phyloP scores from a whole-genome alignment of 345 rosid species.

The Melaleuca alternifolia region DNA sequence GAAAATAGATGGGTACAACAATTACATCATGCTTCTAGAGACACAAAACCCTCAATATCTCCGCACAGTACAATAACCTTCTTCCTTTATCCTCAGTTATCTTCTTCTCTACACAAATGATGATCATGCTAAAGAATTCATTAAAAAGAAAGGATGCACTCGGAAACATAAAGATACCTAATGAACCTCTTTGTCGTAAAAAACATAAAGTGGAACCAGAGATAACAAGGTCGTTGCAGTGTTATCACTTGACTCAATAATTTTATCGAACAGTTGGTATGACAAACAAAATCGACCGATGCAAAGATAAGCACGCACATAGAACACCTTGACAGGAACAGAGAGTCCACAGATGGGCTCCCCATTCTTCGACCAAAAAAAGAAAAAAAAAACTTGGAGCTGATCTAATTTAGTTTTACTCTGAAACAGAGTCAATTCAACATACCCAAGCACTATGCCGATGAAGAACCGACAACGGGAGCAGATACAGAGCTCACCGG shows the following conservation, averaged over 20 bases:
- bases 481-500: not conserved
- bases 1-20: not conserved
- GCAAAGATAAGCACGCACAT: not conserved
- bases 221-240: not conserved
- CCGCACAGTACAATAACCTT: not conserved
- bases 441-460: not conserved
- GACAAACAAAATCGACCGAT: not conserved
- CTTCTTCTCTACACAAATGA: not conserved
- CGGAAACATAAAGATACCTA: not conserved
- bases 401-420: not conserved
- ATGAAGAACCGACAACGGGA: not conserved
- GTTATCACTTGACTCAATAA: not conserved
- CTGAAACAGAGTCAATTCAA: not conserved
- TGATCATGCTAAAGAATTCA: not conserved
- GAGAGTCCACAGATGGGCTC: not conserved
- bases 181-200: not conserved
- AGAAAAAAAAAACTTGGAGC: not conserved
- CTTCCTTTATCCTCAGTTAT: not conserved
- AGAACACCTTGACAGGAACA: not conserved
- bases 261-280: not conserved
- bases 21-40: not conserved
- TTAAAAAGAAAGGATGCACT: not conserved
- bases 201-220: not conserved
- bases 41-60: not conserved
- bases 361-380: not conserved